phyloP scores from a whole-genome alignment of 306 rosid species.

The Parietaria judaica region DNA sequence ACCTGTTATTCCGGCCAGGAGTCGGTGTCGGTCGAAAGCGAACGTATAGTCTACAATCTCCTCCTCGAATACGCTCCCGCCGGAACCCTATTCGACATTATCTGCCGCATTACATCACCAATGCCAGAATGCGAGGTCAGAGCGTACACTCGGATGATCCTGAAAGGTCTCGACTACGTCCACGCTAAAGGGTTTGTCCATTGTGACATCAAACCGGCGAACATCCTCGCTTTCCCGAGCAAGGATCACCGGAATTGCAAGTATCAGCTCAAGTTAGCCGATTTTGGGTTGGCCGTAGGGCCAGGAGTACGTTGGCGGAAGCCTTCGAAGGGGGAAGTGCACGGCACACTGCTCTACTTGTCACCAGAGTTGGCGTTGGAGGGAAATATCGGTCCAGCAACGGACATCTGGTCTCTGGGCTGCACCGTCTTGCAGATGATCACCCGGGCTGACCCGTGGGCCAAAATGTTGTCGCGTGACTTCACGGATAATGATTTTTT shows the following conservation, averaged over 20 bases:
- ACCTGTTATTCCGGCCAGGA: not conserved
- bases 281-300: conserved; percentile 6
- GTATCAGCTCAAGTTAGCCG: not conserved
- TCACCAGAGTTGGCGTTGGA: not conserved
- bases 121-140: not conserved
- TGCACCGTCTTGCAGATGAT: conserved; percentile 10
- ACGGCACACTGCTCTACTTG: conserved; percentile 5
- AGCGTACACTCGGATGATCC: not conserved
- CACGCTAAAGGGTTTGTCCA: conserved; percentile 16
- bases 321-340: not conserved
- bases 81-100: conserved; percentile 2
- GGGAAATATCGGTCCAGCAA: not conserved
- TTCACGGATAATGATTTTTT: not conserved
- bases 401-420: conserved; percentile 15
- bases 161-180: conserved; percentile 6
- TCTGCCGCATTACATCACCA: not conserved
- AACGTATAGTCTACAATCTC: not conserved
- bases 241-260: not conserved
- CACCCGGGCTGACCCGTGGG: not conserved
- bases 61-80: conserved; percentile 5
- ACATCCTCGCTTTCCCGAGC: conserved; percentile 3
- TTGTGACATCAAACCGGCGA: conserved; percentile 14
- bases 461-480: too few species aligned
- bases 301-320: not conserved
- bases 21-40: not conserved